A percentile compares a stretch with the other conserved stretches of the same genome.
Conservation (phyloP, 768 basidiomycete species). For the Macrolepiota dolichaula region DNA sequence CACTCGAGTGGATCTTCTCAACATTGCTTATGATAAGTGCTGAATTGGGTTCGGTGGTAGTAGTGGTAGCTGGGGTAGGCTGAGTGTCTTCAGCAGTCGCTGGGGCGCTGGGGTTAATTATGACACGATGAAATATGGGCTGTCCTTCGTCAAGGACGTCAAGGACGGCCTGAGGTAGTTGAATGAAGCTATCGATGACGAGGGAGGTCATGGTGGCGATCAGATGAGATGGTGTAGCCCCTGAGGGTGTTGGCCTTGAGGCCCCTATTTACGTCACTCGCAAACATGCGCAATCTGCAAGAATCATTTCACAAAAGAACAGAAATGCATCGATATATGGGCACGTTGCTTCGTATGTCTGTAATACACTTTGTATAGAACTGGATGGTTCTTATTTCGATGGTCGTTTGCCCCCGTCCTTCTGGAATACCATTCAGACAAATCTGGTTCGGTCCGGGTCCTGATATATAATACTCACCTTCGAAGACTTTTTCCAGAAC, state of each 20-base stretch:
- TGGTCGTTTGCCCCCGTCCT: too few species aligned
- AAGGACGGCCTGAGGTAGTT: conserved; percentile 7
- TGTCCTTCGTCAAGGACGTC: conserved; percentile 11
- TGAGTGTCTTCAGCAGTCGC: neutral
- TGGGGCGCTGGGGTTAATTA: neutral
- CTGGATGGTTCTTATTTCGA: too few species aligned
- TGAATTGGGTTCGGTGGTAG: neutral
- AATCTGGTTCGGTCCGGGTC: too few species aligned
- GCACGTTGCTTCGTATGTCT: too few species aligned
- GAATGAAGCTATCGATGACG: conserved; percentile 11
- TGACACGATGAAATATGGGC: conserved; percentile 8
- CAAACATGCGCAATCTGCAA: neutral
- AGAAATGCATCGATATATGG: too few species aligned
- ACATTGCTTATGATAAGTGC: conserved; percentile 8
- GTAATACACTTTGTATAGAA: too few species aligned
- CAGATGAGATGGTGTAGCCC: neutral
- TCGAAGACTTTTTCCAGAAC: neutral
- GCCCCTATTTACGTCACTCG: neutral
- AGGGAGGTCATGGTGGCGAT: conserved; percentile 8
- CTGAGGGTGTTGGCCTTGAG: neutral
- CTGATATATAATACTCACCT: neutral
- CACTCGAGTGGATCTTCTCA: conserved; percentile 8
- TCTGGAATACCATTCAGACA: too few species aligned
- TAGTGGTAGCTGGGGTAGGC: neutral
- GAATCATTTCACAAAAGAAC: neutral